Base-by-base conservation (phyloP, 495 filamentous ascomycete genomes). In the Xylaria longipes region DNA sequence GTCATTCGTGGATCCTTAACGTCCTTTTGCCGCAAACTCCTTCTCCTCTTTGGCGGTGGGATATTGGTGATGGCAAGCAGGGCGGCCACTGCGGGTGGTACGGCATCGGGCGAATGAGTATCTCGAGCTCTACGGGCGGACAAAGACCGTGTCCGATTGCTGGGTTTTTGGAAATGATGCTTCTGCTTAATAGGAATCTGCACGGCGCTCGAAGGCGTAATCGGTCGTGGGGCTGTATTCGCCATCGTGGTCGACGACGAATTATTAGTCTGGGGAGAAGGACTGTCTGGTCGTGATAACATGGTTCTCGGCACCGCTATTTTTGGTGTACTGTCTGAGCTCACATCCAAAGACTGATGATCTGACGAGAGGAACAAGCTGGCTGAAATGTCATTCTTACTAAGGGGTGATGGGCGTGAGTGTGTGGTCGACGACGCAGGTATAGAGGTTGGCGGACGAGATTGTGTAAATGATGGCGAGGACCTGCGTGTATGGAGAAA, bases 51-150 rank as follows among this genome's bases (percentile, higher is more conserved):
- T 25, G 82, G 86, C 4, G 82, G 83, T 4, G 88, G 89, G 70
- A 91, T 91, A 69, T 80, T 84, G 63, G 89, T 91, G 65, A 88
- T 77, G 48, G 88, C 89, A 6, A 91, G 83, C 64, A 91, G 80
- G 5, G 87, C 87, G 0, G 88, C 89, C 57, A 89, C 86, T 0
- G 88, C 88, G 12, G 89, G 83, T 35, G 89, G 86, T 57, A 90
- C 81, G 15, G 82, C 78, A 75, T 87, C 84, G 25, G 83, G 83
- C 5, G 83, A 83, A 75, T 87, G 85, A 8, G 78, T 76, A 62
- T 82, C 78, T 57, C 75, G 75, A 8, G 78, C 68, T 35, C 61
- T 73, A 69, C 73, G 79, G 65, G 22, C 78, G 66, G 62, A 77
- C 50, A 73, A 77, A 69, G 56, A 71, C 69, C 74, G 74, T 37